Percentiles rank a stretch among this genome's conserved stretches.
Conservation (phyloP, 1,284 basidiomycete species). For the Cryptococcus sp. region DNA sequence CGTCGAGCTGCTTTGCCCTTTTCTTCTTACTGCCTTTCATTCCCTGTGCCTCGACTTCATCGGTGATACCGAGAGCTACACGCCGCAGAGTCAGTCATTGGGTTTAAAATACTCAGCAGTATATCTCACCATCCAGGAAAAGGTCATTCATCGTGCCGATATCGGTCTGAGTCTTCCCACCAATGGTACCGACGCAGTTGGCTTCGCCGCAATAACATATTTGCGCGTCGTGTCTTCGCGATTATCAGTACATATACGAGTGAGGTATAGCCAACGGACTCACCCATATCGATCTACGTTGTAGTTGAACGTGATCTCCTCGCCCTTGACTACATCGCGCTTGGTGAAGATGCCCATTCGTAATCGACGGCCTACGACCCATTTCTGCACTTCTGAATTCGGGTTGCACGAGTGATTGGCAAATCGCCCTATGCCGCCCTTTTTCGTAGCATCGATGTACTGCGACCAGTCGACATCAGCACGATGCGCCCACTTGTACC, state of each 20-base stretch:
- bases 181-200: constrained; percentile 94
- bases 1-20: constrained; percentile 88
- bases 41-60: constrained; percentile 75
- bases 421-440: constrained; percentile 93
- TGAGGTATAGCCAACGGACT: constrained; percentile 39
- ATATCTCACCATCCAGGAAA: constrained; percentile 78
- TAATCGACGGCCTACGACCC: constrained; percentile 88
- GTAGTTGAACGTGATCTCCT: constrained; percentile 99
- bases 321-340: constrained; percentile 74
- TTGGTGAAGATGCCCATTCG: constrained; percentile 99
- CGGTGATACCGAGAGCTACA: constrained; percentile 88
- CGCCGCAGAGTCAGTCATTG: neutral
- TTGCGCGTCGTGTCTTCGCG: constrained; percentile 67
- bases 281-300: constrained; percentile 99
- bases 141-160: constrained; percentile 90
- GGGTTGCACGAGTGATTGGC: constrained; percentile 98
- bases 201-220: constrained; percentile 93
- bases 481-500: neutral
- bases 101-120: neutral
- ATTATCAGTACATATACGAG: constrained; percentile 10
- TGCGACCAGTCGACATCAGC: constrained; percentile 43
- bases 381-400: constrained; percentile 99
- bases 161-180: constrained; percentile 98
- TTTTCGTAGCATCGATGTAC: constrained; percentile 98
- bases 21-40: constrained; percentile 88